Evolutionary conservation across 2,329 filamentous ascomycete species (phyloP).

Genomic region (Scolecobasidium constrictum): DNA sequence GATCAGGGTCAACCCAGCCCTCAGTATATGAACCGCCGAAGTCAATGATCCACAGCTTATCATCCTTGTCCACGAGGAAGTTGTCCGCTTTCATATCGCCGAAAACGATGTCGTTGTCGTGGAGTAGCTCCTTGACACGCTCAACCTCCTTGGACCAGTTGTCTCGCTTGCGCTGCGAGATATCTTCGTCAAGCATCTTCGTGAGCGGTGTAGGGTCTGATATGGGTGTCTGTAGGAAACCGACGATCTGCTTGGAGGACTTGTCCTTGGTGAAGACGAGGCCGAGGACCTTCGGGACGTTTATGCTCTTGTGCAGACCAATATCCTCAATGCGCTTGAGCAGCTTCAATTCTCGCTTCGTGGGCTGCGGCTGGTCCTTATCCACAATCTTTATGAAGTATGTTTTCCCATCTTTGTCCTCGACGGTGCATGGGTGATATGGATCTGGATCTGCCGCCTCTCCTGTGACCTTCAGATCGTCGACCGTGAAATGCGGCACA

Average conservation of each 20-base stretch:
- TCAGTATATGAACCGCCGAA: conserved; percentile 27
- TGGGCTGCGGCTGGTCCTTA: conserved; percentile 17
- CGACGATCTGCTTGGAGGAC: conserved; percentile 17
- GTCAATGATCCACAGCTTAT: conserved; percentile 27
- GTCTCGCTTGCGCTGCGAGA: conserved; percentile 17
- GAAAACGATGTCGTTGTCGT: conserved; percentile 24
- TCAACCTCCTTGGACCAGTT: conserved; percentile 13
- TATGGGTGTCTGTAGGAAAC: conserved; percentile 23
- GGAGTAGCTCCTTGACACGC: conserved; percentile 15
- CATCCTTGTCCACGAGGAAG: conserved; percentile 25
- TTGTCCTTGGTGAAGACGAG: conserved; percentile 17
- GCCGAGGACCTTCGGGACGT: conserved; percentile 19
- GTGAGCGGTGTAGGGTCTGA: conserved; percentile 20
- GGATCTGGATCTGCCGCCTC: conserved; percentile 16
- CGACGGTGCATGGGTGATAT: conserved; percentile 17
- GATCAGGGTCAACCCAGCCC: conserved; percentile 25
- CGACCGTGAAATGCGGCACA: conserved; percentile 15
- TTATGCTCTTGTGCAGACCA: conserved; percentile 18
- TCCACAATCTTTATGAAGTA: conserved; percentile 25
- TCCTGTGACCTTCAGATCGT: conserved; percentile 17
- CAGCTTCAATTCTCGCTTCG: conserved; percentile 22
- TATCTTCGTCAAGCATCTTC: conserved; percentile 18
- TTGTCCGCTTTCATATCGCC: conserved; percentile 31
- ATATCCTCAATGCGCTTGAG: conserved; percentile 18
- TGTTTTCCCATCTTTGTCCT: conserved; percentile 9